Percentiles rank a stretch among this genome's conserved stretches.
Evolutionary conservation across 768 basidiomycete genomes (phyloP).

Genomic region (Xerocomus brunneocitrinus): DNA sequence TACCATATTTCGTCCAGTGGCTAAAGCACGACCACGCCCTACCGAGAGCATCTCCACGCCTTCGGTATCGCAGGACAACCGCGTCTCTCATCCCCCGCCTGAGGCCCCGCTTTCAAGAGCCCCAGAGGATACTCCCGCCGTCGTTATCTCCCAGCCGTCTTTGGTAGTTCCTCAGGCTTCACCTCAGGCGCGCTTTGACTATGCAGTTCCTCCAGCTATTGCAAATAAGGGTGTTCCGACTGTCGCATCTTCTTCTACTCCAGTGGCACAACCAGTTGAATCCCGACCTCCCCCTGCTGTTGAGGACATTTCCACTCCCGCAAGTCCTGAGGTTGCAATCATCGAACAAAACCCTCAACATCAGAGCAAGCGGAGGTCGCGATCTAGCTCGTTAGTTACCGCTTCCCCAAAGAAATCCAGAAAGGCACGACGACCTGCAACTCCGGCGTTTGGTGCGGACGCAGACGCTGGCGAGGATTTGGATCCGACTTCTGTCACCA

Average conservation of each 20-base stretch:
- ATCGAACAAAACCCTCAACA: constrained; percentile 5
- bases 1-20: constrained; percentile 64
- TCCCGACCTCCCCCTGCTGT: background rate
- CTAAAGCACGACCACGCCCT: constrained; percentile 48
- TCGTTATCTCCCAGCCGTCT: constrained; percentile 2
- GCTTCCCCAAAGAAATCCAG: constrained; percentile 32
- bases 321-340: constrained; percentile 7
- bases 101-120: constrained; percentile 2
- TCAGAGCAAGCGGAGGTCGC: constrained; percentile 19
- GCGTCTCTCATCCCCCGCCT: constrained; percentile 4
- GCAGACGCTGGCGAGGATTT: constrained; percentile 71
- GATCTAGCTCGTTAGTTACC: constrained; percentile 13
- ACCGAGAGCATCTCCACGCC: constrained; percentile 18
- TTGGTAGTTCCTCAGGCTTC: constrained; percentile 6
- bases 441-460: constrained; percentile 53
- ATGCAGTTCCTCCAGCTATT: background rate
- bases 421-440: constrained; percentile 40
- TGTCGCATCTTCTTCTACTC: constrained; percentile 15
- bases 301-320: background rate
- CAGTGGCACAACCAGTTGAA: constrained; percentile 1
- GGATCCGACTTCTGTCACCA: constrained; percentile 80
- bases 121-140: background rate
- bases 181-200: constrained; percentile 3
- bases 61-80: constrained; percentile 13
- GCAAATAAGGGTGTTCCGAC: constrained; percentile 15